Evolutionary conservation across 805 yeast species (phyloP), one percentile per base, ranked within the genome.

Genomic region (Cyberlindnera amylophila): DNA sequence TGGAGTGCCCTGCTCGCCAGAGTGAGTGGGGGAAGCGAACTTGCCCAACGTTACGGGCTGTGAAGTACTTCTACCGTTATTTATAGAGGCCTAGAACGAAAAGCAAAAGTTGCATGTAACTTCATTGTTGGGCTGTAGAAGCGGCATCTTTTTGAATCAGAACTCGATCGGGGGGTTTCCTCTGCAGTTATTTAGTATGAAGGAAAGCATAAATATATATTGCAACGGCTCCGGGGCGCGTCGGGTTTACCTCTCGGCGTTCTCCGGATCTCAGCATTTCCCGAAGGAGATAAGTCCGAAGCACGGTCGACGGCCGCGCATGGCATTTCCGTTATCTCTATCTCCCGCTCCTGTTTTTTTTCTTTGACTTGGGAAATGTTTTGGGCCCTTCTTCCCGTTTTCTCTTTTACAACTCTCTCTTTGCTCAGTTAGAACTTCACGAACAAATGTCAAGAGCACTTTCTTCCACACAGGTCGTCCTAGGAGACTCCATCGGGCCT

Each of bases 391-490:
- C n/a, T n/a, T n/a, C n/a, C n/a, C n/a, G n/a, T n/a, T n/a, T n/a
- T n/a, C n/a, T n/a, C n/a, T n/a, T n/a, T n/a, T n/a, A n/a, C n/a
- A n/a, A n/a, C n/a, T n/a, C n/a, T n/a, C n/a, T n/a, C n/a, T n/a
- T n/a, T n/a, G n/a, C n/a, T n/a, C n/a, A n/a, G n/a, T n/a, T n/a
- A n/a, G n/a, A n/a, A n/a, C n/a, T n/a, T n/a, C n/a, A n/a, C n/a
- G n/a, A n/a, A n/a, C n/a, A n/a, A n/a, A 47, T 47, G 51, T 49
- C 52, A 21, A 67, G 73, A 51, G 89, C 91, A 3, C 63, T 85
- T 19, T 65, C 84, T 0, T 84, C 91, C 1, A 62, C 66, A 9
- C 67, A 68, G 14, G 89, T 82, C 14, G 73, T 83, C 24, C 49
- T 80, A 13, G 71, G 68, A 14, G 75, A 66, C 30, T 42, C 55